A percentile compares a stretch with the other conserved stretches of the same genome.
Conservation (phyloP, 805 yeast species). For the Teunomyces pallodes region DNA sequence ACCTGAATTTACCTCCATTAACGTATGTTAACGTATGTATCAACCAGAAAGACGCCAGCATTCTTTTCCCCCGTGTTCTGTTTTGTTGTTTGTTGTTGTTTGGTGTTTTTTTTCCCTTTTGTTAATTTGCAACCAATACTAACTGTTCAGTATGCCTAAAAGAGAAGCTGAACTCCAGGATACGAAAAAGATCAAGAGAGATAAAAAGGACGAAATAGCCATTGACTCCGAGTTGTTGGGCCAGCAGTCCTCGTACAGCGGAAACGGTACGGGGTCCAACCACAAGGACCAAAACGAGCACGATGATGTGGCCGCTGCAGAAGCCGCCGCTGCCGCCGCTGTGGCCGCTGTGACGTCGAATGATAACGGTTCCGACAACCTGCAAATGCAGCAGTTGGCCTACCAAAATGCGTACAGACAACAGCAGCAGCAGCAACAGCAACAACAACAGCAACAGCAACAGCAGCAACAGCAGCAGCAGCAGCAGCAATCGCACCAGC, state of each 20-base stretch:
- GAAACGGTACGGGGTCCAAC: conserved; percentile 6
- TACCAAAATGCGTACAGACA: conserved; percentile 18
- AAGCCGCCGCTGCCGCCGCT: conserved; percentile 27
- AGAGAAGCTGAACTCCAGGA: conserved; percentile 12
- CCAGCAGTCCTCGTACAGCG: conserved; percentile 34
- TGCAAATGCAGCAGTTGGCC: conserved; percentile 14
- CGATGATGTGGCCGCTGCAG: conserved; percentile 25
- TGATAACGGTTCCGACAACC: conserved; percentile 14
- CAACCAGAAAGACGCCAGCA: too few relatives aligned
- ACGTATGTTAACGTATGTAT: conserved; percentile 1
- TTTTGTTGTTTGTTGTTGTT: background rate
- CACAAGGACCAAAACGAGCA: conserved; percentile 12
- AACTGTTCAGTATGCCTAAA: conserved; percentile 13
- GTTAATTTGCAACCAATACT: conserved; percentile 6
- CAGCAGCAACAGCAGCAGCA: conserved; percentile 7
- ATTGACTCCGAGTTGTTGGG: conserved; percentile 44
- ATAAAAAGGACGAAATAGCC: conserved; percentile 23
- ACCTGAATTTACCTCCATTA: background rate
- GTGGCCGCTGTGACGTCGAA: conserved; percentile 19
- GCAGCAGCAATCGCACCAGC: conserved; percentile 3
- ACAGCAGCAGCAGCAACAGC: conserved; percentile 20
- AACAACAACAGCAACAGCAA: conserved; percentile 19
- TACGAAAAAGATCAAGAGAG: conserved; percentile 10
- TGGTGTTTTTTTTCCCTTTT: background rate
- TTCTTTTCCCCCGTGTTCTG: background rate